Percentiles rank a stretch among this genome's conserved stretches.
Evolutionary conservation across 345 rosid species (phyloP).

Genomic region (Gossypium longicalyx): DNA sequence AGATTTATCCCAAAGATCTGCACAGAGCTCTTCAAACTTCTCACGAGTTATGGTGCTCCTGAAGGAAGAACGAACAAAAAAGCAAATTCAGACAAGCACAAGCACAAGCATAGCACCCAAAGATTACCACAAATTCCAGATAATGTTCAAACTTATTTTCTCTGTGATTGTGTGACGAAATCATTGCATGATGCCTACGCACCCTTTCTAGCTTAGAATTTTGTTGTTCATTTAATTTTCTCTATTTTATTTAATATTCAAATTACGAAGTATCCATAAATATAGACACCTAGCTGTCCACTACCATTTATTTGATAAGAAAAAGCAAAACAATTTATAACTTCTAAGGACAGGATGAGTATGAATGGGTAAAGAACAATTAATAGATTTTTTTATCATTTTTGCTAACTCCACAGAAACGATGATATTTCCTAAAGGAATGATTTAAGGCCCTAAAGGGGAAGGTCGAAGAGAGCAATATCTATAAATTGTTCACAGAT

Average conservation of each 20-base stretch:
- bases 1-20: conserved; percentile 90
- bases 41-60: conserved; percentile 97
- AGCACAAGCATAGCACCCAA: neutral
- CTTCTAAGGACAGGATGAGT: neutral
- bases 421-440: neutral
- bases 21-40: conserved; percentile 95
- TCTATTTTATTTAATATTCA: neutral
- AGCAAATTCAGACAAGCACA: conserved; percentile 15
- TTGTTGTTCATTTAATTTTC: neutral
- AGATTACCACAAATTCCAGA: neutral
- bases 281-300: neutral
- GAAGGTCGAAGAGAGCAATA: neutral
- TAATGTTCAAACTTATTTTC: neutral
- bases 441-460: neutral
- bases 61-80: conserved; percentile 14
- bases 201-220: neutral
- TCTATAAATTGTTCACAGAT: neutral
- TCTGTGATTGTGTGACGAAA: neutral
- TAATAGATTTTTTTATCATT: neutral
- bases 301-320: neutral
- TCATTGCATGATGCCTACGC: neutral
- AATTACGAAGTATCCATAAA: neutral
- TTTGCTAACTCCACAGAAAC: neutral
- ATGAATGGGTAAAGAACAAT: neutral
- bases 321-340: neutral